Percentiles rank a stretch among this genome's conserved stretches.
These are phyloP conservation scores for Cyberlindnera subsufficiens DNA, from an alignment of 805 yeast genomes.

Conservation along the genomic window DNA sequence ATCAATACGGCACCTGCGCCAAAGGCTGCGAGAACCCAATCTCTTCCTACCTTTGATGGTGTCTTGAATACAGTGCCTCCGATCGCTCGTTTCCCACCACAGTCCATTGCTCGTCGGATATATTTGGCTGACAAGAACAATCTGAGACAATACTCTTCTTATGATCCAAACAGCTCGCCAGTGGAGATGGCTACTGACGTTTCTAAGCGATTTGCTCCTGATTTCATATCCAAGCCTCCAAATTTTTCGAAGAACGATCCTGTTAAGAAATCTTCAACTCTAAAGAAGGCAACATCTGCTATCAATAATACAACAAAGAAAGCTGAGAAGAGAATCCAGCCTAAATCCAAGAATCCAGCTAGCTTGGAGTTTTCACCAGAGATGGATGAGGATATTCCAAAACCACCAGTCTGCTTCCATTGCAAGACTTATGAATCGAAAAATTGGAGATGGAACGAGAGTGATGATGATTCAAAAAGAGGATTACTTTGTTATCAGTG, in stretches of 20 bases:
- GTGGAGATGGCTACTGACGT: slow-evolving; percentile 9
- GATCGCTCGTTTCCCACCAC: slow-evolving; percentile 19
- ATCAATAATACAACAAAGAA: neutral
- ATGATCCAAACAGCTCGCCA: slow-evolving; percentile 7
- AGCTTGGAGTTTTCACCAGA: slow-evolving; percentile 1
- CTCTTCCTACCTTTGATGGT: slow-evolving; percentile 30
- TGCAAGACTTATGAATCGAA: slow-evolving; percentile 21
- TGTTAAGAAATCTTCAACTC: too few species aligned
- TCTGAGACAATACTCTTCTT: slow-evolving; percentile 5
- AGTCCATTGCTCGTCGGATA: slow-evolving; percentile 24
- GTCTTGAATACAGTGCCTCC: slow-evolving; percentile 12
- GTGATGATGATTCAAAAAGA: slow-evolving; percentile 17
- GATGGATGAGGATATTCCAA: slow-evolving; percentile 8
- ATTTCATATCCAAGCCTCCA: slow-evolving; percentile 16
- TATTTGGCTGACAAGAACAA: slow-evolving; percentile 22
- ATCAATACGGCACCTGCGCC: slow-evolving; percentile 42
- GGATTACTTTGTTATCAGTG: slow-evolving; percentile 23
- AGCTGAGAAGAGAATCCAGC: neutral
- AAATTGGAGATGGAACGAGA: slow-evolving; percentile 24
- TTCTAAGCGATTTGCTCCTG: slow-evolving; percentile 23
- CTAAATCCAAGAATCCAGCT: neutral
- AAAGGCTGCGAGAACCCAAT: slow-evolving; percentile 39
- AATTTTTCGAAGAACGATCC: slow-evolving; percentile 2
- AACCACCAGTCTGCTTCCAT: slow-evolving; percentile 21
- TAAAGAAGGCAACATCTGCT: neutral